Evolutionary conservation across 179 eudicot genomes (phyloP).

Genomic region (Gypsophila paniculata): DNA sequence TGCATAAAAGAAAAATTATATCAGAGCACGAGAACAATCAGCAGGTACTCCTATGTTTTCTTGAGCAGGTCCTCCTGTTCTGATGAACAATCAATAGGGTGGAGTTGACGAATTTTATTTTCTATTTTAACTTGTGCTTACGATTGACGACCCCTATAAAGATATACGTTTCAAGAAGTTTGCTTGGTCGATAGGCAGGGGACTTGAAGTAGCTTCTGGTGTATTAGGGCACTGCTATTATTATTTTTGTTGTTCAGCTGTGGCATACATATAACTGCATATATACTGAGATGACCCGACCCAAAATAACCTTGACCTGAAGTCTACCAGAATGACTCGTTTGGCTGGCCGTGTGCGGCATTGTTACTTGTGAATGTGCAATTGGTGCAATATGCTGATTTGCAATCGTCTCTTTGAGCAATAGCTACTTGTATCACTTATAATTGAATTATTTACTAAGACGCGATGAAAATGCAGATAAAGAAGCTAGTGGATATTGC

Average conservation of each 20-base stretch:
- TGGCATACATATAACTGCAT: not conserved
- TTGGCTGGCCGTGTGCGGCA: not conserved
- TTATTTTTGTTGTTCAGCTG: not conserved
- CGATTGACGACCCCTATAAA: not conserved
- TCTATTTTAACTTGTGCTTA: not conserved
- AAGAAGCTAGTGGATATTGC: slow-evolving; percentile 82
- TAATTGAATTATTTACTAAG: slow-evolving; percentile 2
- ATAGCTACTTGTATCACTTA: not conserved
- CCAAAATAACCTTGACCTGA: too few species aligned
- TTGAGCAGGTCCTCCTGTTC: not conserved
- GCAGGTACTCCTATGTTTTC: slow-evolving; percentile 46
- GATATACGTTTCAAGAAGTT: not conserved
- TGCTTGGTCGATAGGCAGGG: not conserved
- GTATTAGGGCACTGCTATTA: too few species aligned
- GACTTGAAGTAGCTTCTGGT: not conserved
- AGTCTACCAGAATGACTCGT: too few species aligned
- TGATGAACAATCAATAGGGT: not conserved
- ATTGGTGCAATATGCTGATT: not conserved
- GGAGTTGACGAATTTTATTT: not conserved
- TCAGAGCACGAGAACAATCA: slow-evolving; percentile 77
- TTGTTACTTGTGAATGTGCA: not conserved
- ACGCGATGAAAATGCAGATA: slow-evolving; percentile 51
- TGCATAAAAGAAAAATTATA: slow-evolving; percentile 59
- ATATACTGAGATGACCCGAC: too few species aligned
- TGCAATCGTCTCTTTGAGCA: not conserved